phyloP scores from a whole-genome alignment of 768 basidiomycete species.

The Leucogyrophana mollusca region DNA sequence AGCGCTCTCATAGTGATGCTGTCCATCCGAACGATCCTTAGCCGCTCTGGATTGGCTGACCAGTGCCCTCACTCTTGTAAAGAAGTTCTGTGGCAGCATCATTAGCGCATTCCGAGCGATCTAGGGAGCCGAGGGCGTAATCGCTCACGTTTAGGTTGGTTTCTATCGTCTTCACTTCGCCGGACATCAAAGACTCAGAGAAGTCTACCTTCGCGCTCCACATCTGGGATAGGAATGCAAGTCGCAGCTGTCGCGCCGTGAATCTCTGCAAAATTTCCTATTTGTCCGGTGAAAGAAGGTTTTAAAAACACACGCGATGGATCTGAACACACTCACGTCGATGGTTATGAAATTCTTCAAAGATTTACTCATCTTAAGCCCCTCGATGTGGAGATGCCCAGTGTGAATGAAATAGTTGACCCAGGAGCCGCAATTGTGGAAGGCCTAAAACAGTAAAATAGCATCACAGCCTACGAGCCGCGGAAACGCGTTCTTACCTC shows the following conservation, averaged over 20 bases:
- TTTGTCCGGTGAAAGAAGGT: constrained; percentile 3
- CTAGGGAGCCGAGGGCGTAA: constrained; percentile 3
- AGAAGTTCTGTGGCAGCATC: constrained; percentile 75
- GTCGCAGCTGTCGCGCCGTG: constrained; percentile 82
- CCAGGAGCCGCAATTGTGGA: constrained; percentile 89
- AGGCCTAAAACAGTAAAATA: constrained; percentile 59
- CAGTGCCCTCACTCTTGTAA: constrained; percentile 82
- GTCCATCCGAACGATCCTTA: constrained; percentile 51
- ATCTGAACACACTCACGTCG: constrained; percentile 49
- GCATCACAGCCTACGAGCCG: neutral
- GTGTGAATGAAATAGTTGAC: constrained; percentile 99
- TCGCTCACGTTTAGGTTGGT: constrained; percentile 74
- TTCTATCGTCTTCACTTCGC: constrained; percentile 87
- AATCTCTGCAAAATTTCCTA: constrained; percentile 86
- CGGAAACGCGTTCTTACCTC: constrained; percentile 55
- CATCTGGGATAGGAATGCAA: constrained; percentile 86
- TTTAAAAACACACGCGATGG: neutral
- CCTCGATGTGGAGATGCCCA: constrained; percentile 97
- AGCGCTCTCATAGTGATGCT: constrained; percentile 60
- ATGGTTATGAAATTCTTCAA: constrained; percentile 99
- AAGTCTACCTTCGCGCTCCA: constrained; percentile 97
- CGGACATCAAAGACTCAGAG: constrained; percentile 84
- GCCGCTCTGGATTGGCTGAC: constrained; percentile 54
- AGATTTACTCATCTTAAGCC: constrained; percentile 98
- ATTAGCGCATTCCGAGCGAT: neutral